A percentile compares a stretch with the other conserved stretches of the same genome.
Evolutionary conservation across 1,284 basidiomycete species (phyloP).

Genomic region (Ganoderma lucidum): DNA sequence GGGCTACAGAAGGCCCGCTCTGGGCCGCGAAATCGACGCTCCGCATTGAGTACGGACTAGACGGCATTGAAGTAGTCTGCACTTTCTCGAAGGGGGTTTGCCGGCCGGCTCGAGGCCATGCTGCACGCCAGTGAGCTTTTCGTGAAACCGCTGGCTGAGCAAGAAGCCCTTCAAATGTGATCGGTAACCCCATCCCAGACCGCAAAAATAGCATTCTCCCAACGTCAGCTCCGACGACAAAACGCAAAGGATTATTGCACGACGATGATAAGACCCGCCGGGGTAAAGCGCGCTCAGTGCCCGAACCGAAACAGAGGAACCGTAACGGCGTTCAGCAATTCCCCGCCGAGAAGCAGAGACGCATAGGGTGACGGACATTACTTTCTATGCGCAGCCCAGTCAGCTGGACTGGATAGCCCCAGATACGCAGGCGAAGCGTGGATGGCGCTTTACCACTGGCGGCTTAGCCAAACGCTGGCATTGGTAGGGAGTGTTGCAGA

Average conservation of each 20-base stretch:
- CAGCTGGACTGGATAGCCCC: conserved; percentile 3
- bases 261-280: not conserved
- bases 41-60: not conserved
- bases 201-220: not conserved
- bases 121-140: not conserved
- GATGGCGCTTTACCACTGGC: conserved; percentile 12
- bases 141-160: not conserved
- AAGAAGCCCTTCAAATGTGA: too few relatives aligned
- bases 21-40: conserved; percentile 11
- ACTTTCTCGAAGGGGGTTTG: not conserved
- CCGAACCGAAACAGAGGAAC: conserved; percentile 1
- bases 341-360: not conserved
- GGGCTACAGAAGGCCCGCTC: conserved; percentile 5
- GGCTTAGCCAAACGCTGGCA: conserved; percentile 13
- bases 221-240: not conserved
- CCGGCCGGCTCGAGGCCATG: not conserved
- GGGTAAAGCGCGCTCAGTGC: not conserved
- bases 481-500: not conserved
- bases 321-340: not conserved
- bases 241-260: conserved; percentile 3
- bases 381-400: conserved; percentile 1
- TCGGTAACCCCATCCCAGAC: not conserved
- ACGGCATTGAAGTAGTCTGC: not conserved
- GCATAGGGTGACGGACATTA: not conserved
- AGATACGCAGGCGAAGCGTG: too few relatives aligned